Conservation (phyloP, 202 grass and related monocot species). For the Zizania palustris region DNA sequence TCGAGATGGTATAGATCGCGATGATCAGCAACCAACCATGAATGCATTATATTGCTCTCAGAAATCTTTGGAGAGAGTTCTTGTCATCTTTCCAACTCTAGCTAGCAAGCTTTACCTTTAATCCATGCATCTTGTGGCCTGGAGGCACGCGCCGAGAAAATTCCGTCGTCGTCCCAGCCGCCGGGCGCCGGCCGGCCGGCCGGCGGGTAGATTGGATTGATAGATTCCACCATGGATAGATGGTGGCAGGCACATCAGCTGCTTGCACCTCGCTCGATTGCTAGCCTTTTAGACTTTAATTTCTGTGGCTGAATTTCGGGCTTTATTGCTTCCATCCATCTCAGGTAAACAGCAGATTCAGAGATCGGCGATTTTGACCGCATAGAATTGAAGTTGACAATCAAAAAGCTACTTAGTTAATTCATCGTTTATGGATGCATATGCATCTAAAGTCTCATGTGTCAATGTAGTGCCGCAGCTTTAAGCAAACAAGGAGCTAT, state of each 20-base stretch:
- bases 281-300: no score
- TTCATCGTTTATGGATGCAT: no score
- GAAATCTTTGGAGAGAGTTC: conserved; percentile 8
- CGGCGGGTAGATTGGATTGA: neutral
- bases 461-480: neutral
- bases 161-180: neutral
- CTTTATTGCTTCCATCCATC: neutral
- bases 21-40: neutral
- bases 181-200: neutral
- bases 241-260: neutral
- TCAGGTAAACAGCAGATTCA: neutral
- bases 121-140: no score
- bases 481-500: neutral
- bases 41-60: neutral
- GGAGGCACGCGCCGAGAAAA: neutral
- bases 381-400: neutral
- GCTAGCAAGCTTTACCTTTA: neutral
- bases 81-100: neutral
- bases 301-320: neutral
- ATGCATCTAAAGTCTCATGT: neutral
- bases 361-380: neutral
- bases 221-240: conserved; percentile 2
- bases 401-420: neutral
- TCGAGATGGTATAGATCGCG: neutral
- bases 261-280: no score